Conservation (phyloP, 768 basidiomycete genomes). For the Lentinula raphanica region DNA sequence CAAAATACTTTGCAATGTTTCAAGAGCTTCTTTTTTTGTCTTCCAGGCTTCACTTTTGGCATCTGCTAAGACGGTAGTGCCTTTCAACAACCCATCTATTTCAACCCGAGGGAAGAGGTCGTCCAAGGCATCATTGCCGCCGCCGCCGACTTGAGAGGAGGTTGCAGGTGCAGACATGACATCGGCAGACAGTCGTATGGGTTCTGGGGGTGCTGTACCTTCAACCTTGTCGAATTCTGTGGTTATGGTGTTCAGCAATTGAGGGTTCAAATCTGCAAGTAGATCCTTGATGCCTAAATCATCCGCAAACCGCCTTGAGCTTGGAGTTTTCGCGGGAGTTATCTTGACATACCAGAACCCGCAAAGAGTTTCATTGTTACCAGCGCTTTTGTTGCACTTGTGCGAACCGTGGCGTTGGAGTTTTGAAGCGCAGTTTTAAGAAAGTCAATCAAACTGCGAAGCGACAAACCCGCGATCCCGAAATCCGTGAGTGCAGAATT, state of each 20-base stretch:
- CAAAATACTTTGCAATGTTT: slow-evolving; percentile 72
- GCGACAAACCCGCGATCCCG: slow-evolving; percentile 80
- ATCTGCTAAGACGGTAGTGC: slow-evolving; percentile 76
- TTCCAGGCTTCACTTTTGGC: slow-evolving; percentile 96
- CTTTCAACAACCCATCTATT: slow-evolving; percentile 78
- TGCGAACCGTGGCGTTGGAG: slow-evolving; percentile 90
- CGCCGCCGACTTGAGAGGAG: slow-evolving; percentile 35
- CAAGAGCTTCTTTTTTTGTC: slow-evolving; percentile 91
- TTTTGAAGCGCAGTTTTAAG: slow-evolving; percentile 83
- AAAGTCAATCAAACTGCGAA: slow-evolving; percentile 85
- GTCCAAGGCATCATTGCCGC: slow-evolving; percentile 70
- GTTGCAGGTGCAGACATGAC: slow-evolving; percentile 46
- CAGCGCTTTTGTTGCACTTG: slow-evolving; percentile 87
- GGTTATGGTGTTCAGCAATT: slow-evolving; percentile 85
- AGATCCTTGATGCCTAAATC: slow-evolving; percentile 81
- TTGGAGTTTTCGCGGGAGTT: neutral
- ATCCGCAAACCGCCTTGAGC: slow-evolving; percentile 4
- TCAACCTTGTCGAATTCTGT: slow-evolving; percentile 92
- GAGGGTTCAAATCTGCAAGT: slow-evolving; percentile 90
- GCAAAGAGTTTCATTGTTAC: slow-evolving; percentile 91
- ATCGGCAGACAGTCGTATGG: slow-evolving; percentile 74
- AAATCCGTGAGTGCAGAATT: slow-evolving; percentile 85
- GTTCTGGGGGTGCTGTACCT: slow-evolving; percentile 68
- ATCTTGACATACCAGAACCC: slow-evolving; percentile 59
- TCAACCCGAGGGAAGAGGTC: slow-evolving; percentile 96